These are phyloP conservation scores for Hypoxylon cercidicola DNA, from an alignment of 495 filamentous ascomycete genomes.

Conservation along the genomic window DNA sequence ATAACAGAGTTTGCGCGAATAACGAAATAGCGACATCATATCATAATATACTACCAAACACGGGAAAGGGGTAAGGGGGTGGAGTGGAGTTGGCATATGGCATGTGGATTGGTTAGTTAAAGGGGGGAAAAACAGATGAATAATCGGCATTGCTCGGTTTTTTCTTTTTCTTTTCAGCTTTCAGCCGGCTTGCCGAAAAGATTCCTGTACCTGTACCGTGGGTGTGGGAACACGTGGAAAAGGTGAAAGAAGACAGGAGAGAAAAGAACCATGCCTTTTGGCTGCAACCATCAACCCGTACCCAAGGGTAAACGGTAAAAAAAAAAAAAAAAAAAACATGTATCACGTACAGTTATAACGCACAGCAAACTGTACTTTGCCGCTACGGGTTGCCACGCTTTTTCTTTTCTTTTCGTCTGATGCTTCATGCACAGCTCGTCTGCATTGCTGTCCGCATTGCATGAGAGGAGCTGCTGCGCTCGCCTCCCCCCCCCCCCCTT, in stretches of 20 bases:
- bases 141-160: slow-evolving; percentile 1
- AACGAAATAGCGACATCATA: slow-evolving; percentile 17
- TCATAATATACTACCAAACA: slow-evolving; percentile 30
- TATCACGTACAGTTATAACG: no score
- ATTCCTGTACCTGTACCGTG: slow-evolving; percentile 15
- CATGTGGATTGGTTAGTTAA: slow-evolving; percentile 7
- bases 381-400: no score
- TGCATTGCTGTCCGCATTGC: slow-evolving; percentile 20
- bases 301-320: no score
- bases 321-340: no score
- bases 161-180: slow-evolving; percentile 22
- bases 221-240: slow-evolving; percentile 21
- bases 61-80: slow-evolving; percentile 1
- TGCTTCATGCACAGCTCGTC: no score
- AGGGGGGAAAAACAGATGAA: slow-evolving; percentile 10
- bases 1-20: neutral
- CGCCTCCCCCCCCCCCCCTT: no score
- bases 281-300: no score
- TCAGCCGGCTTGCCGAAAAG: slow-evolving; percentile 12
- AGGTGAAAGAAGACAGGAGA: neutral
- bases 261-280: neutral
- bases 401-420: no score
- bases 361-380: no score
- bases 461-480: slow-evolving; percentile 19
- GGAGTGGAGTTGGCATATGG: no score